phyloP scores from a whole-genome alignment of 768 basidiomycete species.

The Tricholoma sp. region DNA sequence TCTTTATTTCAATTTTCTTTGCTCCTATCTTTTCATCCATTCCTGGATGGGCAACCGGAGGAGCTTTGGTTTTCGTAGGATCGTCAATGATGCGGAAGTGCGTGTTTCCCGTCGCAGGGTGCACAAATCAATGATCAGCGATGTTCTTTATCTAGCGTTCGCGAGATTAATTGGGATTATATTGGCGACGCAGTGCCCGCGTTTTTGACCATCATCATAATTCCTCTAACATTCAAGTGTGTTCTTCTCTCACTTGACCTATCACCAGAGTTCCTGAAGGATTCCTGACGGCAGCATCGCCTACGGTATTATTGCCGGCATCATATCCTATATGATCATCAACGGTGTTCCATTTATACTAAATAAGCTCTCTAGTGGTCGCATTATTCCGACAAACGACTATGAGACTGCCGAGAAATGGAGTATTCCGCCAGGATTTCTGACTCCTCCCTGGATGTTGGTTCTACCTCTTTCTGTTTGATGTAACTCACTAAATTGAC shows the following conservation, averaged over 20 bases:
- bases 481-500: neutral
- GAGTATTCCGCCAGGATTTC: slow-evolving; percentile 66
- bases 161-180: slow-evolving; percentile 88
- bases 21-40: slow-evolving; percentile 86
- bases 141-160: slow-evolving; percentile 39
- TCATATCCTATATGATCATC: slow-evolving; percentile 63
- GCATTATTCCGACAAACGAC: slow-evolving; percentile 58
- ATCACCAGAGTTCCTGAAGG: neutral
- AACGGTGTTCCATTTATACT: slow-evolving; percentile 64
- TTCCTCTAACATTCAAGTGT: slow-evolving; percentile 75
- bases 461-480: slow-evolving; percentile 16
- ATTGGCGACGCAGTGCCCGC: slow-evolving; percentile 82
- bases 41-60: slow-evolving; percentile 83
- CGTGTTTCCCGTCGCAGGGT: slow-evolving; percentile 13
- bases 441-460: slow-evolving; percentile 69
- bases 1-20: slow-evolving; percentile 85
- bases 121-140: neutral
- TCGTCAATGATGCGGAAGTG: slow-evolving; percentile 84
- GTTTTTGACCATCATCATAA: slow-evolving; percentile 76
- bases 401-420: slow-evolving; percentile 63
- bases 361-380: slow-evolving; percentile 47
- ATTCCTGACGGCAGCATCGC: slow-evolving; percentile 55
- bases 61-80: slow-evolving; percentile 82
- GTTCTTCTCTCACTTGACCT: neutral
- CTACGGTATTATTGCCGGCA: slow-evolving; percentile 82